Evolutionary conservation across 805 yeast genomes (phyloP), one percentile per base, ranked within the genome.

Genomic region (Ogataea degrootiae): DNA sequence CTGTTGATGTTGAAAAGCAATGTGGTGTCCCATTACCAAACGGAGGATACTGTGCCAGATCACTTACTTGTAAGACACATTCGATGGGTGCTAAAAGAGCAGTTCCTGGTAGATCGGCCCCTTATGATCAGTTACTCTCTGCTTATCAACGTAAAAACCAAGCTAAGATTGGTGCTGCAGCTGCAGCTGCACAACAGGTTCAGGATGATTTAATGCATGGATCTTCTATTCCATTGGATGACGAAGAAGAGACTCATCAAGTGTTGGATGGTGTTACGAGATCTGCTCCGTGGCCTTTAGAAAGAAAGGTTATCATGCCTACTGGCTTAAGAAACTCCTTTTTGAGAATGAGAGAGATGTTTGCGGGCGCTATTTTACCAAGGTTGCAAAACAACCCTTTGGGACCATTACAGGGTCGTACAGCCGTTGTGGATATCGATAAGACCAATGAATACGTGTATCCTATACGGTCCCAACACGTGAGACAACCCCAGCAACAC

Each of bases 51-150:
- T 94, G 99, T 73, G 97, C 97, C 5, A 76, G 99, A 43, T 90
- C 97, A 0, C 73, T 94, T 50, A 94, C 99, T 0, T 94, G 99
- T 75, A 94, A 94, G 63, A 90, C 97, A 0, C 99, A 94, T 67
- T 88, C 98, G 1, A 91, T 94, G 97, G 97, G 97, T 34, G 96
- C 97, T 26, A 94, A 94, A 60, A 79, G 99, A 57, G 91, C 96
- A 0, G 99, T 94, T 19, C 82, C 80, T 16, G 99, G 99, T 11
- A 77, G 99, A 58, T 83, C 96, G 34, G 91, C 94, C 7, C 90
- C 97, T 0, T 94, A 90, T 68, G 99, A 94, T 65, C 82, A 81
- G 29, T 71, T 94, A 45, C 72, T 94, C 47, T 89, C 91, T 19
- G 91, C 89, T 16, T 91, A 92, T 62, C 99, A 94, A 69, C 83